phyloP scores from a whole-genome alignment of 495 filamentous ascomycete species.

The Penicillium steckii region DNA sequence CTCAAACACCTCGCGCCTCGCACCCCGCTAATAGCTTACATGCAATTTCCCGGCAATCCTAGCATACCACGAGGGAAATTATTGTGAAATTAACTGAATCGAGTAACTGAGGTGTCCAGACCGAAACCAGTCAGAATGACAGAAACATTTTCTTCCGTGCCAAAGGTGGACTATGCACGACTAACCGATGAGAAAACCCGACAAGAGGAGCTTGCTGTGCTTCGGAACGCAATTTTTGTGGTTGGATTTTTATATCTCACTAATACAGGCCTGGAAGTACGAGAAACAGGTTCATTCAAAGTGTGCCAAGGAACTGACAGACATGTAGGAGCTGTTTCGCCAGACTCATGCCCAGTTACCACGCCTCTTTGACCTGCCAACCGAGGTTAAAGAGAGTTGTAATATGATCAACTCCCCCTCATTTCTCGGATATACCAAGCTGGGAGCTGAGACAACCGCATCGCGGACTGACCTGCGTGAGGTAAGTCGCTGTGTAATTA shows the following conservation, averaged over 20 bases:
- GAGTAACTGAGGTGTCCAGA: too few species aligned
- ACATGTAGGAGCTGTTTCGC: conserved; percentile 56
- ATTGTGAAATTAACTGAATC: too few species aligned
- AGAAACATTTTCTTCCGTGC: conserved; percentile 66
- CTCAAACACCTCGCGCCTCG: too few species aligned
- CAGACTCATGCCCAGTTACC: conserved; percentile 69
- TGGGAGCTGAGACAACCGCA: conserved; percentile 50
- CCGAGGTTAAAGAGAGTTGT: conserved; percentile 72
- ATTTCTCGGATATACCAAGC: conserved; percentile 49
- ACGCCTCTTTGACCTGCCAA: conserved; percentile 76
- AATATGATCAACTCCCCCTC: conserved; percentile 83
- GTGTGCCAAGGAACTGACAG: conserved; percentile 27
- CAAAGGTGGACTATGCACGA: conserved; percentile 70
- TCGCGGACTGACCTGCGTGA: conserved; percentile 41
- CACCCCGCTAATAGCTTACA: too few species aligned
- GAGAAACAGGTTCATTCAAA: background rate
- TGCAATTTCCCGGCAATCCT: too few species aligned
- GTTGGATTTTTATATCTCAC: conserved; percentile 91
- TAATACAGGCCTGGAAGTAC: conserved; percentile 74
- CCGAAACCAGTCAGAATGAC: too few species aligned
- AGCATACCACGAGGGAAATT: too few species aligned
- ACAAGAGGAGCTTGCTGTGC: conserved; percentile 62
- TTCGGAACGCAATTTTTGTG: conserved; percentile 79
- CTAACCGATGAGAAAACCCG: conserved; percentile 68
- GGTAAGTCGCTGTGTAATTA: conserved; percentile 13